Percentiles rank a stretch among this genome's conserved stretches.
phyloP scores from a whole-genome alignment of 2,329 filamentous ascomycete genomes.

The Polychaeton citri region DNA sequence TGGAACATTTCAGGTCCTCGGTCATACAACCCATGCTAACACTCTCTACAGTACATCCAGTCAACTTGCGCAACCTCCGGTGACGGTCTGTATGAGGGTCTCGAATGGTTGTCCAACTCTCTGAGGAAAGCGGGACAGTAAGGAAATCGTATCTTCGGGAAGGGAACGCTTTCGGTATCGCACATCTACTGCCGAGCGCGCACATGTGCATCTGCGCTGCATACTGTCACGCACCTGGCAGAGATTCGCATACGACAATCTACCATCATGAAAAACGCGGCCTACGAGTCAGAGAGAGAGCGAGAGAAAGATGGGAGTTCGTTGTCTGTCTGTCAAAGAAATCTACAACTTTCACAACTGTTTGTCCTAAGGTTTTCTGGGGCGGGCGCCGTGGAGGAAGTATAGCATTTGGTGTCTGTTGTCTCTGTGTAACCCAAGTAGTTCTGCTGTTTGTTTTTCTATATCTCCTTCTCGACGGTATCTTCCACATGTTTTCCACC shows the following conservation, averaged over 20 bases:
- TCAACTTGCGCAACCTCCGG: slow-evolving; percentile 97
- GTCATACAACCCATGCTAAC: slow-evolving; percentile 1
- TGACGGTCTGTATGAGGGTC: slow-evolving; percentile 98
- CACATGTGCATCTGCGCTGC: too few species aligned
- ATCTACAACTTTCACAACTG: not conserved
- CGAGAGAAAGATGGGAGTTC: not conserved
- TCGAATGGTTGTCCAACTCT: slow-evolving; percentile 49
- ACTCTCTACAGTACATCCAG: slow-evolving; percentile 68
- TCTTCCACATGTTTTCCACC: too few species aligned
- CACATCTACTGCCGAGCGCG: too few species aligned
- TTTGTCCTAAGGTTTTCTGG: not conserved
- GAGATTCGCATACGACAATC: too few species aligned
- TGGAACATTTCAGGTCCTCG: not conserved
- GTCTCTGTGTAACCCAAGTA: not conserved
- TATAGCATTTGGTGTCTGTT: not conserved
- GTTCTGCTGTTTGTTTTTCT: too few species aligned
- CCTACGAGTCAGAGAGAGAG: not conserved
- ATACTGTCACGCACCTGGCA: too few species aligned
- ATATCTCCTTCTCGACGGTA: too few species aligned
- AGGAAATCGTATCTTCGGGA: too few species aligned
- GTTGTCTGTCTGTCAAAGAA: not conserved
- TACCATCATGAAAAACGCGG: not conserved
- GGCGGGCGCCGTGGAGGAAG: not conserved
- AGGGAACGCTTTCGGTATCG: too few species aligned
- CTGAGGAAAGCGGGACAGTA: slow-evolving; percentile 41